Conservation (phyloP, 176 grass and related monocot genomes). For the Oryza meridionalis region DNA sequence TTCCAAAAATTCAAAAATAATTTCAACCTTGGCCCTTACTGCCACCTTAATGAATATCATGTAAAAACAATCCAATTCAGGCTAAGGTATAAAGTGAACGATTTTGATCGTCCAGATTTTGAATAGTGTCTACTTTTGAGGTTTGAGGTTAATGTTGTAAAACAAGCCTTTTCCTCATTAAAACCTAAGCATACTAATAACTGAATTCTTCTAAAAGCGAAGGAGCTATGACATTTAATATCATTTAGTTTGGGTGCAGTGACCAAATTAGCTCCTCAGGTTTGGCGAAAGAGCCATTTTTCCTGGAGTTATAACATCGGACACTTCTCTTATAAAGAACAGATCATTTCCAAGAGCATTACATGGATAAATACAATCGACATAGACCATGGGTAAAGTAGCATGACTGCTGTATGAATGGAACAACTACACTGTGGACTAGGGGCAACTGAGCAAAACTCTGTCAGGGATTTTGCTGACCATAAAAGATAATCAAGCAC, state of each 20-base stretch:
- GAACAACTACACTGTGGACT: not conserved
- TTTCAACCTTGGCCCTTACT: too few species aligned
- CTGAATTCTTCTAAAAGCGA: not conserved
- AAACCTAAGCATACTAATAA: not conserved
- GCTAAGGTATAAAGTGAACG: too few species aligned
- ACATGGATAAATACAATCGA: not conserved
- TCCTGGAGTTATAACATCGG: too few species aligned
- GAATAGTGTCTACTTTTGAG: too few species aligned
- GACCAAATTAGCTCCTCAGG: too few species aligned
- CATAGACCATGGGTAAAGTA: not conserved
- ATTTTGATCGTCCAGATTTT: too few species aligned
- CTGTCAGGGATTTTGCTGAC: not conserved
- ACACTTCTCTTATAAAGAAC: not conserved
- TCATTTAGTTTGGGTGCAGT: not conserved
- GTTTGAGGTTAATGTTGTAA: too few species aligned
- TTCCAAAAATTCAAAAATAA: too few species aligned
- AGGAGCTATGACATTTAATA: not conserved
- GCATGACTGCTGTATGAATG: not conserved
- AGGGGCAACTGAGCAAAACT: not conserved
- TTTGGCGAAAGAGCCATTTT: too few species aligned
- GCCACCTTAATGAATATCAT: too few species aligned
- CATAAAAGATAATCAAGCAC: constrained; percentile 6
- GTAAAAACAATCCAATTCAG: too few species aligned
- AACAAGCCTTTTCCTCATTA: too few species aligned
- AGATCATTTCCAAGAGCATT: not conserved